Conservation (phyloP, 164 flowering plant genomes). For the Hamamelis virginiana region DNA sequence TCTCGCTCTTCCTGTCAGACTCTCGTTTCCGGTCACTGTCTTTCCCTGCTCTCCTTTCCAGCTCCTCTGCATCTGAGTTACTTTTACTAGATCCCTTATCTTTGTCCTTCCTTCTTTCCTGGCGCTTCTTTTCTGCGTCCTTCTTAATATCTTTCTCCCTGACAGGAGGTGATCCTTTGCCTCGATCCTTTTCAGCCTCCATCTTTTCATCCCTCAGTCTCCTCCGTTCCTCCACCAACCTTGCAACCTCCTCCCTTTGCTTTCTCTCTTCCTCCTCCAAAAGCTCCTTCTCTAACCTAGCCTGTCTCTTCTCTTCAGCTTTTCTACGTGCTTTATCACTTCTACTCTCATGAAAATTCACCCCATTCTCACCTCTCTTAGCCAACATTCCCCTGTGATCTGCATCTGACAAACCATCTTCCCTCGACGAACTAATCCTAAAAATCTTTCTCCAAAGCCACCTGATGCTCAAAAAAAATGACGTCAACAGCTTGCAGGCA, state of each 20-base stretch:
- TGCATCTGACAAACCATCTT: constrained; percentile 49
- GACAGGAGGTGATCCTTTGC: constrained; percentile 32
- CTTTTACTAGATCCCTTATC: constrained; percentile 84
- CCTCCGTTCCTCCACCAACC: constrained; percentile 87
- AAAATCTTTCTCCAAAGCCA: constrained; percentile 89
- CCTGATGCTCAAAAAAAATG: constrained; percentile 54
- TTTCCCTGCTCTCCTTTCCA: constrained; percentile 59
- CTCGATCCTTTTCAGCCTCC: constrained; percentile 62
- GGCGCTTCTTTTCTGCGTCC: constrained; percentile 76
- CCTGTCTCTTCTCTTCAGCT: constrained; percentile 96
- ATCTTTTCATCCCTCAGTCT: constrained; percentile 69
- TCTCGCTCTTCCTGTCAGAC: constrained; percentile 52
- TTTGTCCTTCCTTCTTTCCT: constrained; percentile 73
- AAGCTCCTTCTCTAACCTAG: constrained; percentile 88
- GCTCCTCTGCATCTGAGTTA: constrained; percentile 84
- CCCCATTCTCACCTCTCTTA: constrained; percentile 65
- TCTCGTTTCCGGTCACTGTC: constrained; percentile 63
- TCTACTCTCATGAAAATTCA: constrained; percentile 58
- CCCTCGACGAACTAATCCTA: constrained; percentile 50
- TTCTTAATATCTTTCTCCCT: constrained; percentile 61
- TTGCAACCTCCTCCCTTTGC: constrained; percentile 95
- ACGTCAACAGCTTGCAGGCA: constrained; percentile 46
- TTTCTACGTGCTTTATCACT: constrained; percentile 90
- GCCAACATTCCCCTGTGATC: constrained; percentile 48
- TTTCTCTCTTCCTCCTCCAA: constrained; percentile 94